These are phyloP conservation scores for Melaleuca alternifolia DNA, from an alignment of 345 rosid genomes.

Conservation along the genomic window DNA sequence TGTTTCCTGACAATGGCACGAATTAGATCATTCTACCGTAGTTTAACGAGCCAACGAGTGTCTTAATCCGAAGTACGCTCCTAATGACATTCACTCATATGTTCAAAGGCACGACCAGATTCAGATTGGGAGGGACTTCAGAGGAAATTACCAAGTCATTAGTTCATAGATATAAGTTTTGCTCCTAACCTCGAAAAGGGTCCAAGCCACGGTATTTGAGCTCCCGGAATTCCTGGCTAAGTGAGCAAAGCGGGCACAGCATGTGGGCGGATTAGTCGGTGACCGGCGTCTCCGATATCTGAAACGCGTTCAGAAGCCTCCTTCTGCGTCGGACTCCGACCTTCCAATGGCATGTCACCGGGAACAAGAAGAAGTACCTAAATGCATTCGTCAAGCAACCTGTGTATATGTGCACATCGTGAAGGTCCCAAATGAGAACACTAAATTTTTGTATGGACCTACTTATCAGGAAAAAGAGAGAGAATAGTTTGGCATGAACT, in stretches of 20 bases:
- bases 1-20: no score
- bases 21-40: no score
- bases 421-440: not conserved
- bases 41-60: no score
- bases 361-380: not conserved
- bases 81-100: no score
- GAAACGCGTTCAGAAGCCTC: not conserved
- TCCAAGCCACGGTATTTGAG: not conserved
- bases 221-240: slow-evolving; percentile 8
- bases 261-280: not conserved
- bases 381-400: not conserved
- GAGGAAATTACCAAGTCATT: no score
- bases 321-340: not conserved
- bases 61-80: no score
- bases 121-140: no score
- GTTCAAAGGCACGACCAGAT: no score
- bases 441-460: not conserved
- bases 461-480: not conserved
- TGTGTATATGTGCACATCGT: not conserved
- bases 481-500: not conserved
- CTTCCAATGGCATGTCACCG: not conserved
- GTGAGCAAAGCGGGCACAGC: not conserved
- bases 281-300: not conserved
- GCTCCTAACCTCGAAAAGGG: not conserved
- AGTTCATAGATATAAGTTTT: not conserved